These are phyloP conservation scores for Mucor piriformis DNA, from an alignment of 371 early-diverging fungal genomes.

Conservation along the genomic window DNA sequence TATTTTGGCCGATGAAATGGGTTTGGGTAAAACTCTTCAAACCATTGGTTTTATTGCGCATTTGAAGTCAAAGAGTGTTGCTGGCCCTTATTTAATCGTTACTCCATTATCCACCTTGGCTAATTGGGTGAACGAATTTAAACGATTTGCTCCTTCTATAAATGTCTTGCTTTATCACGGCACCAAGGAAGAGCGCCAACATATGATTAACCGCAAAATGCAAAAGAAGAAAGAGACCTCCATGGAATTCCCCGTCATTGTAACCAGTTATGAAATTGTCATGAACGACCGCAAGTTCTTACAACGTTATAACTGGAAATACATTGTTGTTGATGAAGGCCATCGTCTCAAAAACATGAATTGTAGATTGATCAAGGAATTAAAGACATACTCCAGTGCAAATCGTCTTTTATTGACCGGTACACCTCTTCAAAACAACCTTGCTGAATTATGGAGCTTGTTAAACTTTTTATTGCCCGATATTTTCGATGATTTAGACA, in stretches of 20 bases:
- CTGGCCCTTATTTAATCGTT: slow-evolving; percentile 95
- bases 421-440: slow-evolving; percentile 95
- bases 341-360: slow-evolving; percentile 95
- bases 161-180: slow-evolving; percentile 95
- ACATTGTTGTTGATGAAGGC: slow-evolving; percentile 95
- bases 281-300: slow-evolving; percentile 82
- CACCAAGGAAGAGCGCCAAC: slow-evolving; percentile 73
- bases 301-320: slow-evolving; percentile 80
- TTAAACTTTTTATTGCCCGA: slow-evolving; percentile 93
- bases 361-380: slow-evolving; percentile 84
- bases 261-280: slow-evolving; percentile 93
- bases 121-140: slow-evolving; percentile 98
- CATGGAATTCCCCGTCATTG: slow-evolving; percentile 72
- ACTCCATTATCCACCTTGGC: slow-evolving; percentile 95
- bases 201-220: slow-evolving; percentile 74
- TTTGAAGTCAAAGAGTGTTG: slow-evolving; percentile 80
- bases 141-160: slow-evolving; percentile 84
- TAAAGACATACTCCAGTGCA: slow-evolving; percentile 82
- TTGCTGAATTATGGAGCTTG: slow-evolving; percentile 92
- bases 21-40: slow-evolving; percentile 97
- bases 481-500: slow-evolving; percentile 85
- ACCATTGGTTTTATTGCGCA: slow-evolving; percentile 92
- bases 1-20: slow-evolving; percentile 99
- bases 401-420: slow-evolving; percentile 91
- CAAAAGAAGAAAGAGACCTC: slow-evolving; percentile 53